Percentiles rank a stretch among this genome's conserved stretches.
phyloP scores from a whole-genome alignment of 257 asterid species.

The Scutellaria galericulata region DNA sequence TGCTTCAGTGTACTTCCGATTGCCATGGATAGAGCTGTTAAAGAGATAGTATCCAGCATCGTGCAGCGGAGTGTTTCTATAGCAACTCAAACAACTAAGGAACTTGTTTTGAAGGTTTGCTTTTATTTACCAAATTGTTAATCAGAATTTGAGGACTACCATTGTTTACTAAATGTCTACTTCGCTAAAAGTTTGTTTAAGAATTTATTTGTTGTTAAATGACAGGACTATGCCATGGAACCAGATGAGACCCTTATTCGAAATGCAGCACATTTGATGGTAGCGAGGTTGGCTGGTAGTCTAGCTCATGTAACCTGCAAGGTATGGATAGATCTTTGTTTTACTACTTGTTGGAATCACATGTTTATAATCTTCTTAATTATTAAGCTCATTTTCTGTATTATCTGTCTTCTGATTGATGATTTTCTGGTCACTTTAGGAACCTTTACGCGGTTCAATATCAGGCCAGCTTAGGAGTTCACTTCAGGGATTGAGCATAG shows the following conservation, averaged over 20 bases:
- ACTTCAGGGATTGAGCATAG: slow-evolving; percentile 65
- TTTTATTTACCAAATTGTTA: not conserved
- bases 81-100: slow-evolving; percentile 96
- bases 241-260: slow-evolving; percentile 89
- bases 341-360: slow-evolving; percentile 14
- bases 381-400: not conserved
- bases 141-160: not conserved
- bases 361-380: slow-evolving; percentile 6
- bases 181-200: slow-evolving; percentile 9
- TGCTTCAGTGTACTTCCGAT: slow-evolving; percentile 80
- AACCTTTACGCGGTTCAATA: slow-evolving; percentile 89
- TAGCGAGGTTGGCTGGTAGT: slow-evolving; percentile 98
- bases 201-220: slow-evolving; percentile 27
- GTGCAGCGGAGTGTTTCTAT: slow-evolving; percentile 96
- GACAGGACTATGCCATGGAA: slow-evolving; percentile 96
- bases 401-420: slow-evolving; percentile 19
- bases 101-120: slow-evolving; percentile 88
- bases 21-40: slow-evolving; percentile 95
- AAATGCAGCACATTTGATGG: slow-evolving; percentile 98
- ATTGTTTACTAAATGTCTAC: slow-evolving; percentile 3
- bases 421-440: slow-evolving; percentile 50
- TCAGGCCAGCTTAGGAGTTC: slow-evolving; percentile 79
- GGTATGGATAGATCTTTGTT: slow-evolving; percentile 50
- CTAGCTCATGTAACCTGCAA: slow-evolving; percentile 99
- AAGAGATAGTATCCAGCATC: slow-evolving; percentile 84